These are phyloP conservation scores for Cylindricascospora bacillispora DNA, from an alignment of 1,139 yeast species.

Conservation along the genomic window DNA sequence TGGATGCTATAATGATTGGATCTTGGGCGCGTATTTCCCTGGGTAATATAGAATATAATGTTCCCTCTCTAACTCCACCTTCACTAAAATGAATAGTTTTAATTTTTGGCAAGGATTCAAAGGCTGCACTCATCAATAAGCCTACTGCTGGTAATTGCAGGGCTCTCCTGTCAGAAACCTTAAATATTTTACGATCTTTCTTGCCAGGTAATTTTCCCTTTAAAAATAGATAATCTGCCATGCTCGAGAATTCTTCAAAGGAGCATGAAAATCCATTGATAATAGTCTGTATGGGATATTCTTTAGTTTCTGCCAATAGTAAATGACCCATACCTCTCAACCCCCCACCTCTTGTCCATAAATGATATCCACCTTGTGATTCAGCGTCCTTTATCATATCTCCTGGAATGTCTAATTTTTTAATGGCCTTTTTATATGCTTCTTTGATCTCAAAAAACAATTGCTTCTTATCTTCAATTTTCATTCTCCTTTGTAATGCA, in stretches of 20 bases:
- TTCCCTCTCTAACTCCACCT: conserved; percentile 65
- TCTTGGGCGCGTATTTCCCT: conserved; percentile 43
- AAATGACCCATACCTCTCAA: conserved; percentile 51
- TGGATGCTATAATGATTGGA: conserved; percentile 49
- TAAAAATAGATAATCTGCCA: conserved; percentile 37
- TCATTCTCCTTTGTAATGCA: conserved; percentile 41
- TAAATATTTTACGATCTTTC: conserved; percentile 32
- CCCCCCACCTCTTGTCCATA: conserved; percentile 59
- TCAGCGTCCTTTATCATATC: conserved; percentile 35
- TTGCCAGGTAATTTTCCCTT: conserved; percentile 31
- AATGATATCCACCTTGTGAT: conserved; percentile 41
- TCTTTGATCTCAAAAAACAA: conserved; percentile 36
- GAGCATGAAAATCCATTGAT: conserved; percentile 53
- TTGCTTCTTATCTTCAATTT: conserved; percentile 33
- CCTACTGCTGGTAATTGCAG: conserved; percentile 55
- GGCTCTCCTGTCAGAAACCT: conserved; percentile 49
- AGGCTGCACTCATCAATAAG: conserved; percentile 43
- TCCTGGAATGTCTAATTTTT: conserved; percentile 33
- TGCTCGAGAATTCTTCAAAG: conserved; percentile 34
- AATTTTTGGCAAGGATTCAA: conserved; percentile 43
- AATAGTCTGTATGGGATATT: conserved; percentile 47
- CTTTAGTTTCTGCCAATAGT: conserved; percentile 37
- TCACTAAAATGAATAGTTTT: conserved; percentile 52
- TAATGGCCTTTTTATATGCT: conserved; percentile 36
- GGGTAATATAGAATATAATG: conserved; percentile 45